phyloP scores from a whole-genome alignment of 1,284 basidiomycete species.

The Marasmius oreades region DNA sequence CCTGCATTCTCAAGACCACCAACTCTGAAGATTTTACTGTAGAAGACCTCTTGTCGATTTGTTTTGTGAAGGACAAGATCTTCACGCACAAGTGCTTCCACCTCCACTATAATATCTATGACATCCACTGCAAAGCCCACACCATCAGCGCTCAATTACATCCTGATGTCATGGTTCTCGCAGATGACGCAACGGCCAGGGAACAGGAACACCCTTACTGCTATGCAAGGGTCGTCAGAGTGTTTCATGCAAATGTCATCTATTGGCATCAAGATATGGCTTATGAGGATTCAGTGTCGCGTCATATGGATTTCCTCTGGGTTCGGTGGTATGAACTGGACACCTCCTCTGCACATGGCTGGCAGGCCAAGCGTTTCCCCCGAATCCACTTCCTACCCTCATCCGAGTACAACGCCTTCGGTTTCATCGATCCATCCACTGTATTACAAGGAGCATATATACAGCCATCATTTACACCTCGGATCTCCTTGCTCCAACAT shows the following conservation, averaged over 20 bases:
- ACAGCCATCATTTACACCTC: constrained; percentile 23
- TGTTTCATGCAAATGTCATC: not conserved
- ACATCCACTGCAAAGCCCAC: not conserved
- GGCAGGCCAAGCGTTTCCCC: not conserved
- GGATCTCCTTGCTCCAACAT: not conserved
- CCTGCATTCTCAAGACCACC: not conserved
- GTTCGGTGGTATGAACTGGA: no score
- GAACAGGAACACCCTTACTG: not conserved
- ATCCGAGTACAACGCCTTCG: not conserved
- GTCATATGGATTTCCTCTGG: no score
- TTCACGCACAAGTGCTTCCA: constrained; percentile 16
- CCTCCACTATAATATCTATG: constrained; percentile 6
- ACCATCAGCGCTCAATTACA: no score
- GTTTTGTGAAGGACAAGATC: no score
- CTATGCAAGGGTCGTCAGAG: not conserved
- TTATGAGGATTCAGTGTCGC: not conserved
- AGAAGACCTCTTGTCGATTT: constrained; percentile 8
- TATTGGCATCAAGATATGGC: not conserved
- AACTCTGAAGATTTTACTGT: not conserved
- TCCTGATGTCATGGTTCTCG: not conserved
- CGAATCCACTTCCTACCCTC: not conserved
- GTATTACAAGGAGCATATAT: constrained; percentile 27
- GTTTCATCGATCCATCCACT: no score
- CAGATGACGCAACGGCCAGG: not conserved
- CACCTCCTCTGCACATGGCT: not conserved